A percentile compares a stretch with the other conserved stretches of the same genome.
These are phyloP conservation scores for Ascochyta koolunga DNA, from an alignment of 2,329 filamentous ascomycete species.

Conservation along the genomic window DNA sequence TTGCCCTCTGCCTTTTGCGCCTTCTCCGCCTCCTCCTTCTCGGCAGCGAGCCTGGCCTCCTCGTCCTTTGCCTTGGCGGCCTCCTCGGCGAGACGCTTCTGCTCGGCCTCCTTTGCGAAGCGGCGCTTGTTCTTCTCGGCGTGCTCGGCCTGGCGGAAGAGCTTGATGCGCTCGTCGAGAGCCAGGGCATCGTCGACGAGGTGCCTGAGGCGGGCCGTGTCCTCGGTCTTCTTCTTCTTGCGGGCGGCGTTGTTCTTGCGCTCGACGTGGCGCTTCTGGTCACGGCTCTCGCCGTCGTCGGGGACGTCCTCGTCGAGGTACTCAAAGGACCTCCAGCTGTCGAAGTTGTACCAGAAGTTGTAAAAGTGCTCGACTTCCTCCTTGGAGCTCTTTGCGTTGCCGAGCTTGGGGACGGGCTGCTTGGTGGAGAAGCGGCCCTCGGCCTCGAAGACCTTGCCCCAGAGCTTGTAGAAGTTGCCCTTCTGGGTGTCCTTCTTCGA, in stretches of 20 bases:
- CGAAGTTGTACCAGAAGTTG: constrained; percentile 99
- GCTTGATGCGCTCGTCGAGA: constrained; percentile 94
- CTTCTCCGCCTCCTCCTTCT: constrained; percentile 88
- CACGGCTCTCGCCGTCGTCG: constrained; percentile 97
- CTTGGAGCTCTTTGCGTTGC: constrained; percentile 81
- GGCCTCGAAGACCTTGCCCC: constrained; percentile 86
- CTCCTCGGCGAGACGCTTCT: constrained; percentile 85
- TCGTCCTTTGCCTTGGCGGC: constrained; percentile 83
- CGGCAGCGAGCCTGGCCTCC: constrained; percentile 77
- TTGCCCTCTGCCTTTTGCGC: constrained; percentile 80
- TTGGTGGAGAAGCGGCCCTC: constrained; percentile 91
- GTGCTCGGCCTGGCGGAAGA: constrained; percentile 89
- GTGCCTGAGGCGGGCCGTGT: constrained; percentile 87
- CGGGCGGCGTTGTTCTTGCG: constrained; percentile 97
- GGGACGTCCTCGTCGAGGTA: constrained; percentile 99
- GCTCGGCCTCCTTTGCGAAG: constrained; percentile 86
- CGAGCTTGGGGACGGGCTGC: constrained; percentile 86
- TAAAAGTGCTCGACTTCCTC: constrained; percentile 95
- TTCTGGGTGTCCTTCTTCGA: constrained; percentile 87
- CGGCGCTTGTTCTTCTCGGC: constrained; percentile 96
- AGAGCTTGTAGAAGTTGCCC: constrained; percentile 94
- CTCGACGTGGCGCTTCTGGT: constrained; percentile 98
- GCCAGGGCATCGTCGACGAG: constrained; percentile 85
- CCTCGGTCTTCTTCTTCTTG: constrained; percentile 99
- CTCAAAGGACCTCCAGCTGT: constrained; percentile 97